Conservation (phyloP, 1,139 yeast species). For the Yamadazyma buinensis region DNA sequence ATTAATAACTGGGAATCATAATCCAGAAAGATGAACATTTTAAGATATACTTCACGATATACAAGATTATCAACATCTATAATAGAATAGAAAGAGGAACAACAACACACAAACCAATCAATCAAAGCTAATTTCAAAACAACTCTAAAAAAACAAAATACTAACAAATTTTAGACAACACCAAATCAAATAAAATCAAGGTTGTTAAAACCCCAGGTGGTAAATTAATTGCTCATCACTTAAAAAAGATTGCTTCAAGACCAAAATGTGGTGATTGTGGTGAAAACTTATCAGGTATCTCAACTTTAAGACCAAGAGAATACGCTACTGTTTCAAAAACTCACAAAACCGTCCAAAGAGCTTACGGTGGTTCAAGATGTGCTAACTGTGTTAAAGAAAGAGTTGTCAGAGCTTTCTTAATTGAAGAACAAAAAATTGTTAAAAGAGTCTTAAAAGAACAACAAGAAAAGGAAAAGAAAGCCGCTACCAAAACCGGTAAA, state of each 20-base stretch:
- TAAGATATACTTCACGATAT: too few species aligned
- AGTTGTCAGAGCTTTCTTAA: constrained; percentile 98
- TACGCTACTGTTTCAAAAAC: constrained; percentile 94
- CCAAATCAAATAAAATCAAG: constrained; percentile 98
- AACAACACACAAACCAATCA: neutral
- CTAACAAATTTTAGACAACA: constrained; percentile 73
- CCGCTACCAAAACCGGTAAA: constrained; percentile 44
- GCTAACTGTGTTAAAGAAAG: constrained; percentile 98
- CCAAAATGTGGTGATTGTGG: constrained; percentile 99
- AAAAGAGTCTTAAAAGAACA: constrained; percentile 97
- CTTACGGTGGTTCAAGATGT: constrained; percentile 99
- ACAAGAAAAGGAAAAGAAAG: constrained; percentile 77
- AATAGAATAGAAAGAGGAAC: neutral
- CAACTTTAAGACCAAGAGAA: constrained; percentile 96
- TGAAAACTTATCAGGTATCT: constrained; percentile 82
- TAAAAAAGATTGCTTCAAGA: constrained; percentile 91
- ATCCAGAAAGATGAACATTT: too few species aligned
- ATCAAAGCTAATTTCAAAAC: too few species aligned
- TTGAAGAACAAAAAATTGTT: constrained; percentile 99
- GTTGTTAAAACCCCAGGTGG: constrained; percentile 99
- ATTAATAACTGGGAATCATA: too few species aligned
- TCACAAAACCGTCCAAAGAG: constrained; percentile 97
- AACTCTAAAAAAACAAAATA: too few species aligned
- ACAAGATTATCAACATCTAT: too few species aligned
- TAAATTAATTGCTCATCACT: constrained; percentile 94